Conservation (phyloP, 495 filamentous ascomycete genomes). For the Saxophila tyrrhenica region DNA sequence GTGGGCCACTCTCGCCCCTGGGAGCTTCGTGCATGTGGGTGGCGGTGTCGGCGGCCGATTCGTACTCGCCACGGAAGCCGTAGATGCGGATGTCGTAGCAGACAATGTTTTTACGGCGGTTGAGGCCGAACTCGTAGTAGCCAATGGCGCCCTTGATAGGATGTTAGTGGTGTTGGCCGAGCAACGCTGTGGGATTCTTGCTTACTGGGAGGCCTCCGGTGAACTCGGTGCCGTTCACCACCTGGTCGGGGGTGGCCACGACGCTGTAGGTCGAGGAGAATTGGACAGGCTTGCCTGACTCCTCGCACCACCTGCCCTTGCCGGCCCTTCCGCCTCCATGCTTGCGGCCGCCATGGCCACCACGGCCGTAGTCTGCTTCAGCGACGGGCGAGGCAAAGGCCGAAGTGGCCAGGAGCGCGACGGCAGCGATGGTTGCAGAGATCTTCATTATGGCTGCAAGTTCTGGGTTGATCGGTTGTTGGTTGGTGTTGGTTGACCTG, state of each 20-base stretch:
- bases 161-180: slow-evolving; percentile 29
- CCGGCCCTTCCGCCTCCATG: no score
- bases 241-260: slow-evolving; percentile 29
- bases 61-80: slow-evolving; percentile 30
- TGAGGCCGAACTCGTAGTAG: slow-evolving; percentile 33
- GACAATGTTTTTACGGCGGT: slow-evolving; percentile 28
- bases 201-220: slow-evolving; percentile 24
- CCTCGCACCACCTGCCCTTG: slow-evolving; percentile 1
- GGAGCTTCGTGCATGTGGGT: slow-evolving; percentile 32
- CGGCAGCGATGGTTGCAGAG: slow-evolving; percentile 4
- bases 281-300: slow-evolving; percentile 14
- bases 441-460: slow-evolving; percentile 8
- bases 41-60: slow-evolving; percentile 29
- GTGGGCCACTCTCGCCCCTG: slow-evolving; percentile 26
- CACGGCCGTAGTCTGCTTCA: not conserved
- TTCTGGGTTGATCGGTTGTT: not conserved
- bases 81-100: slow-evolving; percentile 34
- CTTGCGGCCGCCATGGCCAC: no score
- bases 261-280: slow-evolving; percentile 34
- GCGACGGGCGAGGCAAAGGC: slow-evolving; percentile 3
- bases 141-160: slow-evolving; percentile 27
- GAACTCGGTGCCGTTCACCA: slow-evolving; percentile 29
- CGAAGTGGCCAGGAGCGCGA: not conserved
- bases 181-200: slow-evolving; percentile 26
- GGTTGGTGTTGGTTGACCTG: not conserved